These are phyloP conservation scores for Castanea sativa DNA, from an alignment of 306 rosid species.

Conservation along the genomic window DNA sequence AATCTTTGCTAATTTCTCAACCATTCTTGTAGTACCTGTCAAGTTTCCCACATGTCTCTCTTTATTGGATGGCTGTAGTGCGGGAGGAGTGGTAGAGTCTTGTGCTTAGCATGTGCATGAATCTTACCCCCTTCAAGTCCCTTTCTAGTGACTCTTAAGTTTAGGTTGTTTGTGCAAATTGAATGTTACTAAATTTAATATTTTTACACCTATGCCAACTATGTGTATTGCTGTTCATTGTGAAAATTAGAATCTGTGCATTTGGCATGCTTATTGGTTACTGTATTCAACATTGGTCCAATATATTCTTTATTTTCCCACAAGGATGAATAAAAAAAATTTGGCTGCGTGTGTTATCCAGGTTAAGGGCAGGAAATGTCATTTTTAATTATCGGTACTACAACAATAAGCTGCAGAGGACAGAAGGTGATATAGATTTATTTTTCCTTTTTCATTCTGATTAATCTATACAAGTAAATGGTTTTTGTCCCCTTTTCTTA, in stretches of 20 bases:
- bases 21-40: no score
- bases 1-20: neutral
- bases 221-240: neutral
- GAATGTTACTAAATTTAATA: neutral
- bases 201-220: no score
- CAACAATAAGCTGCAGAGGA: constrained; percentile 57
- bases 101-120: neutral
- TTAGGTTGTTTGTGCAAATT: neutral
- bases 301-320: neutral
- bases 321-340: neutral
- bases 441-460: neutral
- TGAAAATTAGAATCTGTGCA: neutral
- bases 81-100: neutral
- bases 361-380: constrained; percentile 78
- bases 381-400: constrained; percentile 72
- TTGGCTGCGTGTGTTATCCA: constrained; percentile 43
- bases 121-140: neutral
- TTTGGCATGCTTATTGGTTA: neutral
- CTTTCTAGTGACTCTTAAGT: neutral
- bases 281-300: neutral
- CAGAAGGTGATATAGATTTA: constrained; percentile 60
- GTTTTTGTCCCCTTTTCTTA: neutral
- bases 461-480: neutral
- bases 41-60: neutral
- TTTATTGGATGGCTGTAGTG: neutral